These are phyloP conservation scores for Pythium monospermum DNA, from an alignment of 352 stramenopile species.

Conservation along the genomic window DNA sequence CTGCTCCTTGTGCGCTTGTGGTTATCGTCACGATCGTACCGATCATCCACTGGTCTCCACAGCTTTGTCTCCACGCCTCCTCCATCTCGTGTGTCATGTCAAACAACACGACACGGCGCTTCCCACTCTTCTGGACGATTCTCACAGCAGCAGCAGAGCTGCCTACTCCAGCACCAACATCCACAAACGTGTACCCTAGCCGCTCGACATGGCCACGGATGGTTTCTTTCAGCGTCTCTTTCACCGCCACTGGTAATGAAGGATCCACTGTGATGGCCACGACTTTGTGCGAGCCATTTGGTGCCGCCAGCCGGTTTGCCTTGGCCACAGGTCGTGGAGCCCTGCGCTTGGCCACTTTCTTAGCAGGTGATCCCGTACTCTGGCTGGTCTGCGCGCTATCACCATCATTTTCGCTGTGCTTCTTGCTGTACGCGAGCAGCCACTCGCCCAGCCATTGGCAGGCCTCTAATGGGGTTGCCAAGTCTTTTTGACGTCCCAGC, in stretches of 20 bases:
- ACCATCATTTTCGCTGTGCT: too few species aligned
- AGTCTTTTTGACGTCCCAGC: slow-evolving; percentile 10
- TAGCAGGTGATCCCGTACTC: too few species aligned
- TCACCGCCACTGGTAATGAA: neutral
- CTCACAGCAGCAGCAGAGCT: neutral
- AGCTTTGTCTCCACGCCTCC: neutral
- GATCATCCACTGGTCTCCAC: too few species aligned
- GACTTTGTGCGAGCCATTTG: neutral
- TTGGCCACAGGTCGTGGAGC: too few species aligned
- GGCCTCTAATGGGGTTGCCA: slow-evolving; percentile 29
- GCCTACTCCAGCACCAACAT: slow-evolving; percentile 10
- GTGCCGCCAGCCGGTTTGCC: too few species aligned
- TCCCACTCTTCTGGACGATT: slow-evolving; percentile 1
- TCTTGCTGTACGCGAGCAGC: slow-evolving; percentile 26
- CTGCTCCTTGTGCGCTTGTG: neutral
- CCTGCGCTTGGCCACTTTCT: too few species aligned
- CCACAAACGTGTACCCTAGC: slow-evolving; percentile 28
- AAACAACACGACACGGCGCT: slow-evolving; percentile 18
- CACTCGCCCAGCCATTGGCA: slow-evolving; percentile 52
- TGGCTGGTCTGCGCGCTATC: too few species aligned
- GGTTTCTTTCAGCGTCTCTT: neutral
- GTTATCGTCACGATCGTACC: slow-evolving; percentile 3
- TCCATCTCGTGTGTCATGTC: slow-evolving; percentile 1
- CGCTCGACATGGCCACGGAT: neutral
- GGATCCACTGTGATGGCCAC: neutral